Percentiles rank a stretch among this genome's conserved stretches.
phyloP scores from a whole-genome alignment of 2,329 filamentous ascomycete species.

The Drechslera avenae region DNA sequence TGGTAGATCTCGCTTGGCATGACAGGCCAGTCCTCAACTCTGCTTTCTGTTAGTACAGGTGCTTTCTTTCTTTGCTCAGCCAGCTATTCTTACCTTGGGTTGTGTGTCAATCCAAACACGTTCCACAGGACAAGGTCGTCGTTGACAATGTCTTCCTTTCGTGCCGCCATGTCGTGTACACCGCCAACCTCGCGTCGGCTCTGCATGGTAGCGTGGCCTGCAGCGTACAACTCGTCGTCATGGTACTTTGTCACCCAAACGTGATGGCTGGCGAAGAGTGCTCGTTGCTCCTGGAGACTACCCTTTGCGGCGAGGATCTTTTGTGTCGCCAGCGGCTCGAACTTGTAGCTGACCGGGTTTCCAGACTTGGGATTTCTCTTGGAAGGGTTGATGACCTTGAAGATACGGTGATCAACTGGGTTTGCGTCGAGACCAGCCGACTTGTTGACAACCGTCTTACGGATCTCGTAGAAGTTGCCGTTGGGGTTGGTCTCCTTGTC shows the following conservation, averaged over 20 bases:
- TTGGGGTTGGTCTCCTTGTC: slow-evolving; percentile 63
- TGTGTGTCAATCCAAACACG: slow-evolving; percentile 58
- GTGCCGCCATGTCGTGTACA: slow-evolving; percentile 51
- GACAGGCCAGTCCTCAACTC: slow-evolving; percentile 57
- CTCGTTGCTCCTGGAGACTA: slow-evolving; percentile 53
- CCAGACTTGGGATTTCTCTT: slow-evolving; percentile 54
- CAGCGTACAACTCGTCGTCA: slow-evolving; percentile 59
- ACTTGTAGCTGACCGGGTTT: slow-evolving; percentile 56
- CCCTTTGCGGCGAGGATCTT: slow-evolving; percentile 55
- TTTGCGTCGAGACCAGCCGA: slow-evolving; percentile 60
- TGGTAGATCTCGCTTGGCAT: slow-evolving; percentile 57
- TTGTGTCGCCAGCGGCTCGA: slow-evolving; percentile 55
- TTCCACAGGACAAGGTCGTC: slow-evolving; percentile 58
- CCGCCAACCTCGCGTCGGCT: slow-evolving; percentile 52
- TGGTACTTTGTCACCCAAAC: slow-evolving; percentile 61
- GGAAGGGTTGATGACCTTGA: slow-evolving; percentile 59
- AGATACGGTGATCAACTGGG: slow-evolving; percentile 59
- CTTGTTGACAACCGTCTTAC: slow-evolving; percentile 54
- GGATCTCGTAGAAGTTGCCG: slow-evolving; percentile 65
- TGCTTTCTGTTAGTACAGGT: not conserved
- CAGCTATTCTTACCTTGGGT: slow-evolving; percentile 46
- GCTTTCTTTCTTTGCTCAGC: no score
- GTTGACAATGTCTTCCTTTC: slow-evolving; percentile 51
- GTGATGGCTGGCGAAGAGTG: slow-evolving; percentile 57
- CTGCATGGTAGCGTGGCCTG: slow-evolving; percentile 56